Conservation (phyloP, 257 asterid genomes). For the Solanum sejunctum region DNA sequence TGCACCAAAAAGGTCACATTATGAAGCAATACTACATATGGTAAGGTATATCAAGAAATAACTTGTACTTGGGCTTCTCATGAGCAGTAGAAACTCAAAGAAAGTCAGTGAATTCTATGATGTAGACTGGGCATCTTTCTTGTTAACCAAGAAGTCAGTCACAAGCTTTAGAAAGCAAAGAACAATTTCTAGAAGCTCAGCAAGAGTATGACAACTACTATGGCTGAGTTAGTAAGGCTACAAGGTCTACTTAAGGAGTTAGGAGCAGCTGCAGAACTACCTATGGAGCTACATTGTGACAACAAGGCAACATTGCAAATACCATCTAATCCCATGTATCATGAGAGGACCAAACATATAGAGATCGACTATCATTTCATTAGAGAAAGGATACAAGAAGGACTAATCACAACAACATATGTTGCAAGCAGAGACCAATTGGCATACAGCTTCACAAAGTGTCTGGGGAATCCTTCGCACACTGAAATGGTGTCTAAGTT, state of each 20-base stretch:
- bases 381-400: not conserved
- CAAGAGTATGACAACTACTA: not conserved
- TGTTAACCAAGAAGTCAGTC: too few relatives aligned
- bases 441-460: not conserved
- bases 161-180: not conserved
- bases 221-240: not conserved
- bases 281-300: too few relatives aligned
- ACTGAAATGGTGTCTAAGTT: not conserved
- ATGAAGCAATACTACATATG: not conserved
- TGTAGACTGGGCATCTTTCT: not conserved
- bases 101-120: too few relatives aligned
- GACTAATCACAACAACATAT: not conserved
- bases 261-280: too few relatives aligned
- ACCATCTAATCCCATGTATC: not conserved
- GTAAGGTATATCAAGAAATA: not conserved
- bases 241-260: not conserved
- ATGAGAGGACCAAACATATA: not conserved
- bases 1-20: not conserved
- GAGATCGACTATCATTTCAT: too few relatives aligned
- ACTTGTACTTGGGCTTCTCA: not conserved
- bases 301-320: not conserved
- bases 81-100: not conserved
- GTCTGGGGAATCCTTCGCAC: too few relatives aligned
- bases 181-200: not conserved
- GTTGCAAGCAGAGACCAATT: not conserved